Evolutionary conservation across 208 protist species (phyloP), one percentile per base, ranked within the genome.

Genomic region (Borovskyia barvae): DNA sequence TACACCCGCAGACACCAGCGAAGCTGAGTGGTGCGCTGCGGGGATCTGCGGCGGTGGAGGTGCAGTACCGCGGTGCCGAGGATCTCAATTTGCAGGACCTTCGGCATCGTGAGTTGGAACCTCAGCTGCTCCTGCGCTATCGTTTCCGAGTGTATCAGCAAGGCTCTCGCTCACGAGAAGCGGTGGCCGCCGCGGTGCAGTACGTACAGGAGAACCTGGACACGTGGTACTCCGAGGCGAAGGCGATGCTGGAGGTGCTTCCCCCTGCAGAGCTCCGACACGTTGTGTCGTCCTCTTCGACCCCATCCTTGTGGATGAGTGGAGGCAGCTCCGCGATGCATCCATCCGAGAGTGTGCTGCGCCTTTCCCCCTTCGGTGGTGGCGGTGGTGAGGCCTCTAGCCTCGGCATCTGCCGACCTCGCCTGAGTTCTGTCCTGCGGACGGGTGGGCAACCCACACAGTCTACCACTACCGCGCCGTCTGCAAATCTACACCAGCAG

Each of bases 81-180:
- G 53, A 12, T 9, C 2, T 12, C 30, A 64, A 39, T 30, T 32
- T 71, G 25, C 22, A 47, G 32, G 64, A 71, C 20, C 55, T 71
- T 39, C 64, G 64, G 1, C 64, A 71, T 25, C 48, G 64, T 5
- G 64, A 71, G 42, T 22, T 70, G 1, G 70, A 82, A 58, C 54
- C 71, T 3, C 66, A 69, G 1, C 41, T 73, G 14, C 25, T 75
- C 29, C 48, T 76, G 36, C 77, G 72, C 36, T 72, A 73, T 14
- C 58, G 67, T n/a, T 58, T 79, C 1, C 47, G 51, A 40, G 48
- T 77, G 26, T 66, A 41, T 37, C 36, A 63, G 29, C 63, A 72
- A 11, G 62, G 66, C 36, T 50, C 7, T 15, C 69, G 65, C 42
- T 73, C 75, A 8, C 46, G 64, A 15, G 35, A 42, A 28, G 57